Percentiles rank a stretch among this genome's conserved stretches.
Evolutionary conservation across 2,329 filamentous ascomycete genomes (phyloP).

Genomic region (Capronia coronata): DNA sequence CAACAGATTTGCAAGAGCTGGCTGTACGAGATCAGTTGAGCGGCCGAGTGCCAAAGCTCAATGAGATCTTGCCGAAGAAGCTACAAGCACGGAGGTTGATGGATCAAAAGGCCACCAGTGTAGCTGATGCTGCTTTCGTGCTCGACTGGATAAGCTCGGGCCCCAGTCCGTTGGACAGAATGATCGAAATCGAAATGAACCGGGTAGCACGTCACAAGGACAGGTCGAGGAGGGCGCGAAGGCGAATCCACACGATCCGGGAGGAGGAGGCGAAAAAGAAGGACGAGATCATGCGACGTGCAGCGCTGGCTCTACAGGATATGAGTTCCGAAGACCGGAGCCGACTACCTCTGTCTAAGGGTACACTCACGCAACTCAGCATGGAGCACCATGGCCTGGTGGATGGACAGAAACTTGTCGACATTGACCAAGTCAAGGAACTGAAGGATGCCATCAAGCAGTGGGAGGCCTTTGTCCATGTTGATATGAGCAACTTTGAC

Average conservation of each 20-base stretch:
- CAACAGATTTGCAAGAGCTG: constrained; percentile 15
- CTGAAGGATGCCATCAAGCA: constrained; percentile 8
- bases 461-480: constrained; percentile 3
- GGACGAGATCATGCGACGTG: constrained; percentile 25
- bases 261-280: constrained; percentile 21
- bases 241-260: constrained; percentile 17
- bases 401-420: constrained; percentile 5
- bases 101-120: constrained; percentile 58
- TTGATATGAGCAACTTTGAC: constrained; percentile 9
- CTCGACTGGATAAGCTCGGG: constrained; percentile 44
- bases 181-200: constrained; percentile 17
- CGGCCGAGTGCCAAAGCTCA: constrained; percentile 39
- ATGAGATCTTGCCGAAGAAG: constrained; percentile 43
- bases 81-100: constrained; percentile 48
- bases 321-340: constrained; percentile 10
- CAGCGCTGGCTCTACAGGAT: constrained; percentile 31
- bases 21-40: constrained; percentile 30
- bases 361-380: constrained; percentile 17
- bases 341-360: constrained; percentile 9
- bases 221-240: constrained; percentile 15
- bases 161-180: constrained; percentile 26
- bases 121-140: constrained; percentile 55
- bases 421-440: constrained; percentile 1
- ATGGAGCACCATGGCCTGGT: constrained; percentile 17
- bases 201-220: constrained; percentile 18